A percentile compares a stretch with the other conserved stretches of the same genome.
Evolutionary conservation across 257 asterid genomes (phyloP).

Genomic region (Scutellaria baicalensis): DNA sequence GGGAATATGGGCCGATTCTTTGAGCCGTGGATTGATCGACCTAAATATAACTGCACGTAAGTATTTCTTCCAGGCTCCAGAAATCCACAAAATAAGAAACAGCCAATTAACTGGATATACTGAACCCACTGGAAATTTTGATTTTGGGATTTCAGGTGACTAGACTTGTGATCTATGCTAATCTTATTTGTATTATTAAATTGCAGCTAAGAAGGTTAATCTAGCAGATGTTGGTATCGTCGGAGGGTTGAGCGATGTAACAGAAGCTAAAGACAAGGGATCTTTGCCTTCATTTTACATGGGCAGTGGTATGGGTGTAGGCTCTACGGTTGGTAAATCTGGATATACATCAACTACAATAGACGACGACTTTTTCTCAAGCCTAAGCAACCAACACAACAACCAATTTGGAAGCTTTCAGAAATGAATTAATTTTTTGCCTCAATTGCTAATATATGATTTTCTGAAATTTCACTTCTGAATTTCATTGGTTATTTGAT

Average conservation of each 20-base stretch:
- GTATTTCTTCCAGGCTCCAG: conserved; percentile 23
- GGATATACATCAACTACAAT: conserved; percentile 39
- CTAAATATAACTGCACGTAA: conserved; percentile 83
- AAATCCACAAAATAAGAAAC: neutral
- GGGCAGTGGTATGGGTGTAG: conserved; percentile 65
- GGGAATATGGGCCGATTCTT: conserved; percentile 96
- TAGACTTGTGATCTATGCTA: neutral
- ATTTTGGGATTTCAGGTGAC: neutral
- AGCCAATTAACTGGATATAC: neutral
- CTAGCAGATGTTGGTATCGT: conserved; percentile 77
- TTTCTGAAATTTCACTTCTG: conserved; percentile 9
- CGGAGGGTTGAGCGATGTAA: conserved; percentile 55
- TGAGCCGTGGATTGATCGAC: conserved; percentile 92
- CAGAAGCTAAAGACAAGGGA: conserved; percentile 60
- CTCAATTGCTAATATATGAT: neutral
- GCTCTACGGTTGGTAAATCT: conserved; percentile 46
- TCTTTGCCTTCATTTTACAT: conserved; percentile 44
- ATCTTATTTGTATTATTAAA: conserved; percentile 12
- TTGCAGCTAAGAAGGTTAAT: conserved; percentile 79
- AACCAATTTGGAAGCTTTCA: conserved; percentile 62
- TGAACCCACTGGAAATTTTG: neutral
- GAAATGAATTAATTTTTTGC: conserved; percentile 33
- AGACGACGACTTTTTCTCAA: conserved; percentile 62
- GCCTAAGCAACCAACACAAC: conserved; percentile 50
- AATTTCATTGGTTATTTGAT: conserved; percentile 7